Evolutionary conservation across 805 yeast genomes (phyloP).

Genomic region (Candida alai): DNA sequence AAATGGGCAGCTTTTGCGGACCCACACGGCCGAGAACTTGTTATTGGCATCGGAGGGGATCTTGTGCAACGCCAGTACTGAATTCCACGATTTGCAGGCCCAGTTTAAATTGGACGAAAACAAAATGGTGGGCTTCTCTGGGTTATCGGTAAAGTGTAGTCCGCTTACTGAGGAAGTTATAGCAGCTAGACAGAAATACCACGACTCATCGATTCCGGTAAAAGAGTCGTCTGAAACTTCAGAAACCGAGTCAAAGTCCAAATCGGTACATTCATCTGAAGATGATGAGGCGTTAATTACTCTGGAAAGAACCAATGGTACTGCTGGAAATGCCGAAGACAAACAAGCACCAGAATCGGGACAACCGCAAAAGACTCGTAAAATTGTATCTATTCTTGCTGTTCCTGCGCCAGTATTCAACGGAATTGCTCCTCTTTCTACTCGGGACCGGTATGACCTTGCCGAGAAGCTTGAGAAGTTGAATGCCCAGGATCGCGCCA

Average conservation of each 20-base stretch:
- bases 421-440: constrained; percentile 27
- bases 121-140: constrained; percentile 46
- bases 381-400: no score
- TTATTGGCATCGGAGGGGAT: constrained; percentile 26
- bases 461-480: constrained; percentile 47
- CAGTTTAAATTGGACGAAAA: constrained; percentile 45
- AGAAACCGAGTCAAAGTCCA: constrained; percentile 19
- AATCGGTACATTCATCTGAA: no score
- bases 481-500: constrained; percentile 52
- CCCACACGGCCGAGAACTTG: constrained; percentile 23
- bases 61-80: constrained; percentile 37
- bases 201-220: no score
- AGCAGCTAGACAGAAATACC: constrained; percentile 9
- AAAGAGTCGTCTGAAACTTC: constrained; percentile 16
- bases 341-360: constrained; percentile 15
- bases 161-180: no score
- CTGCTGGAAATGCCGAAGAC: constrained; percentile 7
- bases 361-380: constrained; percentile 16
- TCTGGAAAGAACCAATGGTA: constrained; percentile 8
- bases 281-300: constrained; percentile 11
- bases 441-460: constrained; percentile 42
- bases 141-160: constrained; percentile 45
- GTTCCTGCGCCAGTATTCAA: constrained; percentile 41
- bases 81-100: constrained; percentile 24
- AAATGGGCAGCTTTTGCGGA: constrained; percentile 32